phyloP scores from a whole-genome alignment of 345 rosid genomes.

The Erucastrum elatum region DNA sequence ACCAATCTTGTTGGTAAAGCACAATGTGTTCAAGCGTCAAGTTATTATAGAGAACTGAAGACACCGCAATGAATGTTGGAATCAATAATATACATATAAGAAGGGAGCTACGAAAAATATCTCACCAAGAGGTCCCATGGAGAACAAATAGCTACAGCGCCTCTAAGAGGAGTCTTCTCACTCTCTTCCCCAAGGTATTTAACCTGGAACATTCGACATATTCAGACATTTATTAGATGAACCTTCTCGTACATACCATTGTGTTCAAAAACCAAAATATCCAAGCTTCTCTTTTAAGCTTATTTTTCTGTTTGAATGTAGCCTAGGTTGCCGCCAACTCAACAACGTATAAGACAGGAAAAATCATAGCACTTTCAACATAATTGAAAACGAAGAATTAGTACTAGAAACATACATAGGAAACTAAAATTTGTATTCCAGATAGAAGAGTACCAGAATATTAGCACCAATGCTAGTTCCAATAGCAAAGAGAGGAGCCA shows the following conservation, averaged over 20 bases:
- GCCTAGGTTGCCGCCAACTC: not conserved
- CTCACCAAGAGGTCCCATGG: constrained; percentile 98
- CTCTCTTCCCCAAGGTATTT: constrained; percentile 94
- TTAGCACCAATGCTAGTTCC: constrained; percentile 99
- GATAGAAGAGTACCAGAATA: constrained; percentile 50
- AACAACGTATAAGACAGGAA: not conserved
- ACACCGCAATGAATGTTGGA: not conserved
- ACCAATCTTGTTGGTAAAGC: constrained; percentile 56
- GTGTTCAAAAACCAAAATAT: not conserved
- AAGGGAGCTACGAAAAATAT: not conserved
- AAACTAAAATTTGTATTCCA: not conserved
- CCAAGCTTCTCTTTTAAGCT: not conserved
- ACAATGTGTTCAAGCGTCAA: not conserved
- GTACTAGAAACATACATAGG: not conserved
- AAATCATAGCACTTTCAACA: not conserved
- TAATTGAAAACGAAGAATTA: not conserved
- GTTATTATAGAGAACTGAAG: not conserved
- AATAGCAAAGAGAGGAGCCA: constrained; percentile 79
- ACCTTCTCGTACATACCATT: not conserved
- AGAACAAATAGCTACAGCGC: constrained; percentile 80
- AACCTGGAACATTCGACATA: constrained; percentile 49
- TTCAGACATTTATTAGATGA: not conserved
- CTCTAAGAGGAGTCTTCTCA: constrained; percentile 65
- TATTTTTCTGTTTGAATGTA: not conserved
- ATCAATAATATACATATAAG: not conserved